phyloP scores from a whole-genome alignment of 2,329 filamentous ascomycete species.

The Colletotrichum brevisporum region DNA sequence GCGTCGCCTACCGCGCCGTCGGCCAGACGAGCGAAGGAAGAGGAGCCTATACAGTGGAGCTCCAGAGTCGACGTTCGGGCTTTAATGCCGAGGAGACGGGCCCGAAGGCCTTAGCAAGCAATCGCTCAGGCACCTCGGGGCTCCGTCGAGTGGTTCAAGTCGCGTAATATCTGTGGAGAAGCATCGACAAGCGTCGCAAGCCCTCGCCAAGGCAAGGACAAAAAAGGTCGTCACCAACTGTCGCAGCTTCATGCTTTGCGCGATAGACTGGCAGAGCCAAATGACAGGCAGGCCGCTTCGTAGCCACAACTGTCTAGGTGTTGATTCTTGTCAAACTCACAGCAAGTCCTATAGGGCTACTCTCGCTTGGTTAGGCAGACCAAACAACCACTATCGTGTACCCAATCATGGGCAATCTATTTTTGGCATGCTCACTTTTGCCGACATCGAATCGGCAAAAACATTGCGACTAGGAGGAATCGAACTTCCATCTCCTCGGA shows the following conservation, averaged over 20 bases:
- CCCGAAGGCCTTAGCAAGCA: constrained; percentile 11
- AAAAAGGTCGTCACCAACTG: not conserved
- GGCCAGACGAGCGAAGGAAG: constrained; percentile 8
- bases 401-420: not conserved
- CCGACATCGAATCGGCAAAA: constrained; percentile 1
- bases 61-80: constrained; percentile 17
- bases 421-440: not conserved
- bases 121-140: not conserved
- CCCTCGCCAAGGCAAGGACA: not conserved
- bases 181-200: not conserved
- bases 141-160: constrained; percentile 21
- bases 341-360: no score
- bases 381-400: no score
- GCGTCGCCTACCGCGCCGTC: constrained; percentile 12
- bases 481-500: constrained; percentile 36
- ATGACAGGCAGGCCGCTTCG: not conserved
- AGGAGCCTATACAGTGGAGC: constrained; percentile 39
- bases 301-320: no score
- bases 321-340: no score
- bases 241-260: not conserved
- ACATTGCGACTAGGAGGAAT: constrained; percentile 23
- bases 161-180: constrained; percentile 17
- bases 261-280: constrained; percentile 1
- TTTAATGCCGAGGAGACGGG: constrained; percentile 29
- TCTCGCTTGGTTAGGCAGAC: no score